phyloP scores from a whole-genome alignment of 768 basidiomycete species.

The Lyophyllum semitale region DNA sequence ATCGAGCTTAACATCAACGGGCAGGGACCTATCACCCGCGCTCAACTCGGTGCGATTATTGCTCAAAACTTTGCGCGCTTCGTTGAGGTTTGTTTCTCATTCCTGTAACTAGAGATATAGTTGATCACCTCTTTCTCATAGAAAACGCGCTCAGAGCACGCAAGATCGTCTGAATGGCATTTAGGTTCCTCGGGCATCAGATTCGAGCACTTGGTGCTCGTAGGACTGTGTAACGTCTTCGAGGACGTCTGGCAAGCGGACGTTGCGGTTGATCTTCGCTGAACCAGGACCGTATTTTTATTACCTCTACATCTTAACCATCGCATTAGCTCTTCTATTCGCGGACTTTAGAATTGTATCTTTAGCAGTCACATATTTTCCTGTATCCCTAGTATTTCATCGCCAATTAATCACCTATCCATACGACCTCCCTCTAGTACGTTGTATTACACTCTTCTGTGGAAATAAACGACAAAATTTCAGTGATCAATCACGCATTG shows the following conservation, averaged over 20 bases:
- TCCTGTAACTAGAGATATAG: no score
- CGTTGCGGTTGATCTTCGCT: slow-evolving; percentile 38
- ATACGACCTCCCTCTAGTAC: no score
- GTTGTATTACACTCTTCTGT: no score
- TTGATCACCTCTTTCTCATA: slow-evolving; percentile 17
- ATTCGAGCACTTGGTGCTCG: slow-evolving; percentile 44
- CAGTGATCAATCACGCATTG: no score
- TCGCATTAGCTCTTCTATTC: not conserved
- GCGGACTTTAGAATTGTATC: no score
- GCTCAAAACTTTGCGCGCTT: slow-evolving; percentile 38
- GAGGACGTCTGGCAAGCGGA: slow-evolving; percentile 55
- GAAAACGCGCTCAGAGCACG: slow-evolving; percentile 28
- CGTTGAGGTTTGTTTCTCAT: slow-evolving; percentile 39
- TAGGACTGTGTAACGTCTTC: slow-evolving; percentile 41
- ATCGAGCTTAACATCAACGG: no score
- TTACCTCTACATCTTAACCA: not conserved
- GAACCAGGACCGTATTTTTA: not conserved
- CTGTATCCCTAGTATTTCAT: not conserved
- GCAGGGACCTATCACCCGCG: no score
- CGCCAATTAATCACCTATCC: no score
- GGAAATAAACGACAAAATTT: no score
- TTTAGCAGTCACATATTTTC: not conserved
- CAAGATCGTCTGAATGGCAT: slow-evolving; percentile 31
- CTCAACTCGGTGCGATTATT: slow-evolving; percentile 38
- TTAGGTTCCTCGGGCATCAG: slow-evolving; percentile 35